Evolutionary conservation across 2,329 filamentous ascomycete genomes (phyloP), one percentile per base, ranked within the genome.

Genomic region (Aspergillus sp.): DNA sequence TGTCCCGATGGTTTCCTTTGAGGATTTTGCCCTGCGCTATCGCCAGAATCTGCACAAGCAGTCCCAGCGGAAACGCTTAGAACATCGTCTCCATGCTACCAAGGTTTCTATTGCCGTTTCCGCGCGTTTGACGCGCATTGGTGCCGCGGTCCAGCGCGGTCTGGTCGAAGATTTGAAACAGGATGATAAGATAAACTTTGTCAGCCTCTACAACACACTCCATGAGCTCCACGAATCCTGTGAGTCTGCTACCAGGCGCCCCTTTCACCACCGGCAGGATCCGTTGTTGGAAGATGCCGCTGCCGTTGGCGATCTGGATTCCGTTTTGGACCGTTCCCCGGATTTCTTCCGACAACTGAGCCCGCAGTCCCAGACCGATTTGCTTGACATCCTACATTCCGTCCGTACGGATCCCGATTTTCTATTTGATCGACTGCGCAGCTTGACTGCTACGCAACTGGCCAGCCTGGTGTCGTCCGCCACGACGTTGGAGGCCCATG

Each of bases 371-470:
- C 78, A 88, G 62, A 82, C 88, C 52, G 82, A 84, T 39, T 81
- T 96, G 50, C 66, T 96, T 49, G 81, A 83, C 53, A 91, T 97
- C 62, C 72, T 97, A 58, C 84, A 82, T 43, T 82, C 88, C 67
- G 80, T 96, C 53, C 83, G 91, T 58, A 90, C 86, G 53, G 90
- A 95, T 65, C 84, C 89, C 33, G 84, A 90, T 60, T 97, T 94
- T 69, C 69, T 98, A 66, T 88, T 91, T 60, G 83, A 86, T 54
- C 82, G 90, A 55, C 79, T 98, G 55, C 83, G 83, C 64, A 83
- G 81, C 60, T 75, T 98, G 56, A 84, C 83, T 47, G 81, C 84
- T 50, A 73, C 82, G 52, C 90, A 97, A 68, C 78, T 96, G 46
- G 81, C 84, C 57, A 79, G 84, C 48, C 77, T 98, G 54, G 84